phyloP scores from a whole-genome alignment of 1,284 basidiomycete genomes.

The Cutaneotrichosporon sp. region DNA sequence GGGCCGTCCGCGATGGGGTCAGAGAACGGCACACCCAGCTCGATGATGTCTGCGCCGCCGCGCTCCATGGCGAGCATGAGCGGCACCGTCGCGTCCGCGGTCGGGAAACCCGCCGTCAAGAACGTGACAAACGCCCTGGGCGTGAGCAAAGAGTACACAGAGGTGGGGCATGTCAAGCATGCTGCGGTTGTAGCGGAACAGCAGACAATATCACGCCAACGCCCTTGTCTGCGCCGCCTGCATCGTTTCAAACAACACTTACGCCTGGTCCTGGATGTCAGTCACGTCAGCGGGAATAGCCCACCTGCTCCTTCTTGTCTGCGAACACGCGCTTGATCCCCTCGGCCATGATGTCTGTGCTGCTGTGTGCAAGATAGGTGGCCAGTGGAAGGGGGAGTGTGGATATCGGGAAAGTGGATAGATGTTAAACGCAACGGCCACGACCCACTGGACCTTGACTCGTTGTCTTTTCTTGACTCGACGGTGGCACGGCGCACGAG shows the following conservation, averaged over 20 bases:
- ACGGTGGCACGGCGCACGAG: neutral
- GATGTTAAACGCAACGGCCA: too few relatives aligned
- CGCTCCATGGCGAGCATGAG: conserved; percentile 84
- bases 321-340: conserved; percentile 69
- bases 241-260: conserved; percentile 13
- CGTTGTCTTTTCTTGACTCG: conserved; percentile 1
- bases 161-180: neutral
- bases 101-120: conserved; percentile 86
- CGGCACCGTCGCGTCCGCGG: conserved; percentile 70
- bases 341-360: conserved; percentile 57
- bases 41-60: conserved; percentile 91
- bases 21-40: conserved; percentile 92
- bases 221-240: too few relatives aligned
- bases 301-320: conserved; percentile 62
- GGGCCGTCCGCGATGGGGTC: conserved; percentile 95
- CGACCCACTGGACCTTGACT: too few relatives aligned
- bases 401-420: too few relatives aligned
- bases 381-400: neutral
- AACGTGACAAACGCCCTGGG: conserved; percentile 78
- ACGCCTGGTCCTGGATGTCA: conserved; percentile 36
- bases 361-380: neutral
- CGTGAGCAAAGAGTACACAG: conserved; percentile 37
- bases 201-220: too few relatives aligned
- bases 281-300: too few relatives aligned
- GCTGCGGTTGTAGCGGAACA: neutral